phyloP scores from a whole-genome alignment of 2,329 filamentous ascomycete species.

The Penicillium sclerotigenum region DNA sequence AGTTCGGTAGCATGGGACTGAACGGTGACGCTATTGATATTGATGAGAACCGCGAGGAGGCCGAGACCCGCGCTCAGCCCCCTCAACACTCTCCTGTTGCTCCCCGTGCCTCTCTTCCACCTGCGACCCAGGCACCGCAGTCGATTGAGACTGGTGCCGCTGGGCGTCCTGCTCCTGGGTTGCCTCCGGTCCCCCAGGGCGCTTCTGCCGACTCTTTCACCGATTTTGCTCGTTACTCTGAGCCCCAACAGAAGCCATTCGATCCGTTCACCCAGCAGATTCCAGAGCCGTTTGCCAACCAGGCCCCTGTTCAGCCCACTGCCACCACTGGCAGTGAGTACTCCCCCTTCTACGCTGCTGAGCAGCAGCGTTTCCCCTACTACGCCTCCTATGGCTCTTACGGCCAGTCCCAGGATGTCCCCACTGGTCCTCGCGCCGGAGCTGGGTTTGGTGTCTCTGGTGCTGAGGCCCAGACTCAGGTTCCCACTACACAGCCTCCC shows the following conservation, averaged over 20 bases:
- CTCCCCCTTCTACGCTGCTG: constrained; percentile 79
- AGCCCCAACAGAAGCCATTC: constrained; percentile 69
- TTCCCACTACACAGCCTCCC: constrained; percentile 69
- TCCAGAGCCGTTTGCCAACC: constrained; percentile 56
- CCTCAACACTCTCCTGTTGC: constrained; percentile 88
- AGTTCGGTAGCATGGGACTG: constrained; percentile 93
- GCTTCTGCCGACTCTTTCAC: constrained; percentile 48
- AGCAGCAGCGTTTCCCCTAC: constrained; percentile 70
- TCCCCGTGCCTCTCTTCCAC: constrained; percentile 82
- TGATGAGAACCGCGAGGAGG: constrained; percentile 90
- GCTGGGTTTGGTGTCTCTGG: constrained; percentile 67
- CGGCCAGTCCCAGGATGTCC: constrained; percentile 69
- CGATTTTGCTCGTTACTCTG: constrained; percentile 55
- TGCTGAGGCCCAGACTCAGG: constrained; percentile 57
- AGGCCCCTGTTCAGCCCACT: constrained; percentile 58
- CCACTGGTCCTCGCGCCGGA: constrained; percentile 68
- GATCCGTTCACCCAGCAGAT: constrained; percentile 78
- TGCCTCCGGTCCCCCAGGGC: constrained; percentile 59
- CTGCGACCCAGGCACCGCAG: constrained; percentile 47
- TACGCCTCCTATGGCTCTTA: constrained; percentile 63
- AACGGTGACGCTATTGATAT: constrained; percentile 72
- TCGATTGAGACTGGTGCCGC: constrained; percentile 42
- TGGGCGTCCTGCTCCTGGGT: constrained; percentile 59
- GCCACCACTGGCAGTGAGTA: constrained; percentile 66
- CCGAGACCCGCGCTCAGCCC: constrained; percentile 89